phyloP scores from a whole-genome alignment of 306 rosid genomes.

The Vigna radiata region DNA sequence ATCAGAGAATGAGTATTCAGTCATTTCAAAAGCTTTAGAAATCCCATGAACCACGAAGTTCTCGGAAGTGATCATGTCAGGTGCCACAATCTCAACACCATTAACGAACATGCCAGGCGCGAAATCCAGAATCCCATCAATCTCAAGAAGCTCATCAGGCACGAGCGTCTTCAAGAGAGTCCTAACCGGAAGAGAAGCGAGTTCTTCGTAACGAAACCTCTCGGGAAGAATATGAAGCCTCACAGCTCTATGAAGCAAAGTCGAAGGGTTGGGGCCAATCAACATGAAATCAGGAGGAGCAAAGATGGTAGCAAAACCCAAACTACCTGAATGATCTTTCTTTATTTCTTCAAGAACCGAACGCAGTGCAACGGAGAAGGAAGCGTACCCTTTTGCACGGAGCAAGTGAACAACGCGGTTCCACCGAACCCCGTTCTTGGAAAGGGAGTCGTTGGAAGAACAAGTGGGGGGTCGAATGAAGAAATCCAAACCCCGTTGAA shows the following conservation, averaged over 20 bases:
- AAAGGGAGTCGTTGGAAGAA: conserved; percentile 10
- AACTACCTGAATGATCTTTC: conserved; percentile 42
- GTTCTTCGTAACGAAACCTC: conserved; percentile 53
- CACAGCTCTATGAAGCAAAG: conserved; percentile 63
- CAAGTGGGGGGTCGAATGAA: conserved; percentile 50
- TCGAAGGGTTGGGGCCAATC: conserved; percentile 25
- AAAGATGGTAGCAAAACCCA: conserved; percentile 60
- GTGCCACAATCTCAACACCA: conserved; percentile 66
- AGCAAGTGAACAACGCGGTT: conserved; percentile 56
- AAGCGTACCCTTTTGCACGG: conserved; percentile 60
- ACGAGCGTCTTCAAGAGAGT: conserved; percentile 55
- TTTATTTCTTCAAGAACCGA: conserved; percentile 65
- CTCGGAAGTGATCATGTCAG: conserved; percentile 60
- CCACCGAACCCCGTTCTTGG: conserved; percentile 57
- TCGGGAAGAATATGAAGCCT: conserved; percentile 77
- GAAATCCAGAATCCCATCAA: conserved; percentile 48
- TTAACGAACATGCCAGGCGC: conserved; percentile 51
- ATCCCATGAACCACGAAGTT: conserved; percentile 77
- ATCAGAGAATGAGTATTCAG: conserved; percentile 46
- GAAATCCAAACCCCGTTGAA: conserved; percentile 42
- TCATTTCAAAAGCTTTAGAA: conserved; percentile 60
- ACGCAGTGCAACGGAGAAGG: conserved; percentile 53
- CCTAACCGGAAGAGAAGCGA: conserved; percentile 52
- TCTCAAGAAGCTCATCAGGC: conserved; percentile 55
- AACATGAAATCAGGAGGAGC: conserved; percentile 67